phyloP scores from a whole-genome alignment of 176 grass and related monocot species.

The maize (Zea mays) region Zm-B73-REFERENCE-NAM-5.0 NC_050103.1:169669001-169669500 shows the following conservation, averaged over 20 bases:
- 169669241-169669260: background rate
- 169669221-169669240: background rate
- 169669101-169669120: too few relatives aligned
- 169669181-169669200: background rate
- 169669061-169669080: too few relatives aligned
- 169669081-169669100: too few relatives aligned
- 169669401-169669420: slow-evolving; percentile 39
- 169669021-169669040: too few relatives aligned
- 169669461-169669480: background rate
- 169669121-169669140: too few relatives aligned
- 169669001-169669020: too few relatives aligned
- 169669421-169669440: too few relatives aligned
- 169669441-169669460: background rate
- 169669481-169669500: background rate
- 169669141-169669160: too few relatives aligned
- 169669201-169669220: background rate
- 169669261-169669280: background rate
- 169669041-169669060: too few relatives aligned
- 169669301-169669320: background rate
- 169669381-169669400: slow-evolving; percentile 62
- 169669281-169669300: background rate
- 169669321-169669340: slow-evolving; percentile 18
- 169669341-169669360: slow-evolving; percentile 57
- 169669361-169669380: slow-evolving; percentile 52
- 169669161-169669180: too few relatives aligned